These are phyloP conservation scores for Rutstroemia sp. DNA, from an alignment of 2,329 filamentous ascomycete species.

Conservation along the genomic window DNA sequence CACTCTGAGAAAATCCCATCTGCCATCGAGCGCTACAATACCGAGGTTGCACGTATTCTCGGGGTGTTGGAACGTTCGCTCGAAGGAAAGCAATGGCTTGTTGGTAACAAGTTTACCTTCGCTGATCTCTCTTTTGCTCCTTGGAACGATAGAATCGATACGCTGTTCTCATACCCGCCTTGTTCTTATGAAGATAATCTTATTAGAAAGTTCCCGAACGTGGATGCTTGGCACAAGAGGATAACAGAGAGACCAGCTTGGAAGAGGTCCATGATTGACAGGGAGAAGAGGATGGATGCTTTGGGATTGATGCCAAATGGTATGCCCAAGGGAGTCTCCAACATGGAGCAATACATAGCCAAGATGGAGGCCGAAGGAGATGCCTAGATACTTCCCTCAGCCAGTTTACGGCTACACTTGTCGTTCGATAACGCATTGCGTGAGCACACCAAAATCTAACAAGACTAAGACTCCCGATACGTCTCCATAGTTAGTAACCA, in stretches of 20 bases:
- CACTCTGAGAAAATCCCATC: slow-evolving; percentile 35
- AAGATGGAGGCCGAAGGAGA: slow-evolving; percentile 1
- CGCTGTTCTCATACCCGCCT: background rate
- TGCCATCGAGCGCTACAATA: slow-evolving; percentile 37
- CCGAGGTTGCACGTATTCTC: slow-evolving; percentile 31
- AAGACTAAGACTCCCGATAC: no score
- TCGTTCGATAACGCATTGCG: no score
- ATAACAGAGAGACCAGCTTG: slow-evolving; percentile 1
- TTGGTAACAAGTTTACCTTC: slow-evolving; percentile 33
- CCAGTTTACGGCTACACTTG: no score
- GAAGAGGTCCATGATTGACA: background rate
- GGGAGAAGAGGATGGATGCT: background rate
- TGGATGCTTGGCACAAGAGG: slow-evolving; percentile 5
- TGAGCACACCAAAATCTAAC: no score
- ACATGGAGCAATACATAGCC: slow-evolving; percentile 4
- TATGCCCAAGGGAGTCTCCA: slow-evolving; percentile 7
- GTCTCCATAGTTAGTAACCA: no score
- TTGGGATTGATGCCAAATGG: slow-evolving; percentile 5
- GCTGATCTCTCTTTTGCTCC: slow-evolving; percentile 33
- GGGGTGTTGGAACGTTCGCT: slow-evolving; percentile 37
- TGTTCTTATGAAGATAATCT: background rate
- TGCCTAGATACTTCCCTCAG: background rate
- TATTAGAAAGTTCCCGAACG: background rate
- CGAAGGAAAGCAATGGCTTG: slow-evolving; percentile 27
- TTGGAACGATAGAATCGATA: slow-evolving; percentile 16